Conservation (phyloP, 2,329 filamentous ascomycete species). For the Monilinia vaccinii-corymbosi region DNA sequence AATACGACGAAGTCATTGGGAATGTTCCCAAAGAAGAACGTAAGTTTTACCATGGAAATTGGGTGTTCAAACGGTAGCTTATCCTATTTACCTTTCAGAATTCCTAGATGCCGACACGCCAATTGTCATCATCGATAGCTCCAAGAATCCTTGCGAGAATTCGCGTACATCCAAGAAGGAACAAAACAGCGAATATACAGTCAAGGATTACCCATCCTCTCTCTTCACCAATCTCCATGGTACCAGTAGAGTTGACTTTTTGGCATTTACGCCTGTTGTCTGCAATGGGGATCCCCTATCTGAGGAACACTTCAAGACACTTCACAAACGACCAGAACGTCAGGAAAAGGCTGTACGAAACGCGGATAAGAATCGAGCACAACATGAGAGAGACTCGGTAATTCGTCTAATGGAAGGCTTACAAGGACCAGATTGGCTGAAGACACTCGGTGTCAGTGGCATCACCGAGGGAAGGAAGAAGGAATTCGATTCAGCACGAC, state of each 20-base stretch:
- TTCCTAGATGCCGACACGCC: slow-evolving; percentile 63
- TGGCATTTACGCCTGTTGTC: slow-evolving; percentile 34
- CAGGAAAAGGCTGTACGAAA: slow-evolving; percentile 55
- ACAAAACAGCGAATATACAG: slow-evolving; percentile 28
- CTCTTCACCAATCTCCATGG: slow-evolving; percentile 49
- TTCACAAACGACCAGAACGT: slow-evolving; percentile 50
- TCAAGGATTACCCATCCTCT: slow-evolving; percentile 46
- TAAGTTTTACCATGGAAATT: slow-evolving; percentile 37
- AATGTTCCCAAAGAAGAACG: slow-evolving; percentile 68
- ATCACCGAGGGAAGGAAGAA: slow-evolving; percentile 75
- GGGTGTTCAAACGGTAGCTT: slow-evolving; percentile 13
- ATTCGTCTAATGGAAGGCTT: slow-evolving; percentile 67
- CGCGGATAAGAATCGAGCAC: slow-evolving; percentile 53
- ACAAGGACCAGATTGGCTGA: slow-evolving; percentile 85
- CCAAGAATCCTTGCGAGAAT: slow-evolving; percentile 24
- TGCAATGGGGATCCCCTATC: slow-evolving; percentile 45
- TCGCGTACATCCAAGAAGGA: slow-evolving; percentile 13
- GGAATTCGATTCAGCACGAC: slow-evolving; percentile 75
- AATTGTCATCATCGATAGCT: slow-evolving; percentile 58
- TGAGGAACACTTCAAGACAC: slow-evolving; percentile 43
- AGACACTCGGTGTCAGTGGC: slow-evolving; percentile 79
- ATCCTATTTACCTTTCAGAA: slow-evolving; percentile 41
- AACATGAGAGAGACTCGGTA: slow-evolving; percentile 58
- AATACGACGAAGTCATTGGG: slow-evolving; percentile 90
- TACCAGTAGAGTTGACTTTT: slow-evolving; percentile 47